Percentiles rank a stretch among this genome's conserved stretches.
Evolutionary conservation across 768 basidiomycete genomes (phyloP).

Genomic region (Gloeostereum incarnatum): DNA sequence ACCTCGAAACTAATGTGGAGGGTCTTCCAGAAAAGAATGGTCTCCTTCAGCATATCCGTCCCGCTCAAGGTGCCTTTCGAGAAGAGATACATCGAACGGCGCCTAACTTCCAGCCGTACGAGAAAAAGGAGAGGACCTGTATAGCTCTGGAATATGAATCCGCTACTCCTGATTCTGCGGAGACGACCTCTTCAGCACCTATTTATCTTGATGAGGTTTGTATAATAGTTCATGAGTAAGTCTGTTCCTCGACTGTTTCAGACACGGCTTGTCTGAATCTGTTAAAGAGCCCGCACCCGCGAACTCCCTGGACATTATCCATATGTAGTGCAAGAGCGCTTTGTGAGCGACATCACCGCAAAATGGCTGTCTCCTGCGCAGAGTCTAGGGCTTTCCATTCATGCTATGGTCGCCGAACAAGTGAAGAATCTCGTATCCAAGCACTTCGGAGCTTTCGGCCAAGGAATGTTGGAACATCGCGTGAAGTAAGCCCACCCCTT

Average conservation of each 20-base stretch:
- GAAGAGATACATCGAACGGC: constrained; percentile 39
- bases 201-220: constrained; percentile 50
- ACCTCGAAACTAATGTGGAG: constrained; percentile 34
- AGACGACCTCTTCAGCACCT: too few species aligned
- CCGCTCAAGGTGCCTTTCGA: constrained; percentile 37
- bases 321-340: constrained; percentile 45
- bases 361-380: constrained; percentile 42
- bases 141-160: too few species aligned
- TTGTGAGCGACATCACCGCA: constrained; percentile 32
- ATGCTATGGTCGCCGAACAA: constrained; percentile 25
- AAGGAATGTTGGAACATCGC: constrained; percentile 21
- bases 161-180: too few species aligned
- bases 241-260: constrained; percentile 1
- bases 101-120: constrained; percentile 49
- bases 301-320: constrained; percentile 65
- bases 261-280: neutral
- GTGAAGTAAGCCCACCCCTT: neutral
- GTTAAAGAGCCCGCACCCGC: constrained; percentile 52
- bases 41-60: constrained; percentile 46
- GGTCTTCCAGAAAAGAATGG: constrained; percentile 45
- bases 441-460: constrained; percentile 45
- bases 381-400: constrained; percentile 30
- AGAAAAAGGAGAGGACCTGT: too few species aligned
- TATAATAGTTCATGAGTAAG: constrained; percentile 35
- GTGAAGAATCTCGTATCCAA: constrained; percentile 29